Evolutionary conservation across 2,329 filamentous ascomycete species (phyloP).

Genomic region (Aspergillus costaricaensis): DNA sequence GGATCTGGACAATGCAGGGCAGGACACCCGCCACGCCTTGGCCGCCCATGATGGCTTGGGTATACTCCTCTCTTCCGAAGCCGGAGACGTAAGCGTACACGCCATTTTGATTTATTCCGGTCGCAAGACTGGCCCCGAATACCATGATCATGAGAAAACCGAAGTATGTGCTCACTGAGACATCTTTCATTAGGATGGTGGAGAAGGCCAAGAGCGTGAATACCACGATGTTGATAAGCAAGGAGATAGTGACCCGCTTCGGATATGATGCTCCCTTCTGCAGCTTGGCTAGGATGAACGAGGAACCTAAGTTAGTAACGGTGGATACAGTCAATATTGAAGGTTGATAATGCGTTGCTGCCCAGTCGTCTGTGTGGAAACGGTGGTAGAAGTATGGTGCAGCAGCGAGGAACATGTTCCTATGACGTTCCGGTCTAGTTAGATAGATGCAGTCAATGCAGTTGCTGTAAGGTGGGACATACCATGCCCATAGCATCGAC

Average conservation of each 20-base stretch:
- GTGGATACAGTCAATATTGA: constrained; percentile 86
- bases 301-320: constrained; percentile 73
- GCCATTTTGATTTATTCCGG: constrained; percentile 88
- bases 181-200: constrained; percentile 66
- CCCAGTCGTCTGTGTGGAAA: constrained; percentile 70
- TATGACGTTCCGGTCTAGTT: constrained; percentile 37
- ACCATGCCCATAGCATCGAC: constrained; percentile 98
- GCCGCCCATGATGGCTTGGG: constrained; percentile 93
- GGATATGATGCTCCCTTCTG: constrained; percentile 86
- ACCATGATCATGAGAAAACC: constrained; percentile 81
- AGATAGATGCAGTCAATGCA: background rate
- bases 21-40: constrained; percentile 91
- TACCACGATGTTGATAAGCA: constrained; percentile 73
- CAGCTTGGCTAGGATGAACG: constrained; percentile 75
- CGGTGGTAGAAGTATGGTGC: constrained; percentile 89
- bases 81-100: constrained; percentile 87
- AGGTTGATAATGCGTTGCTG: constrained; percentile 82
- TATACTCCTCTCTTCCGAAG: constrained; percentile 85
- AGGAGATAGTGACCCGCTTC: constrained; percentile 74
- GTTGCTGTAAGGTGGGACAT: constrained; percentile 35
- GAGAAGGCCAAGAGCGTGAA: constrained; percentile 80
- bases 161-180: constrained; percentile 69
- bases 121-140: constrained; percentile 73
- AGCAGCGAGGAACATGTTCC: constrained; percentile 98
- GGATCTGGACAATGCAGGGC: constrained; percentile 82